Conservation (phyloP, 2,329 filamentous ascomycete genomes). For the Thielaviopsis euricoi region DNA sequence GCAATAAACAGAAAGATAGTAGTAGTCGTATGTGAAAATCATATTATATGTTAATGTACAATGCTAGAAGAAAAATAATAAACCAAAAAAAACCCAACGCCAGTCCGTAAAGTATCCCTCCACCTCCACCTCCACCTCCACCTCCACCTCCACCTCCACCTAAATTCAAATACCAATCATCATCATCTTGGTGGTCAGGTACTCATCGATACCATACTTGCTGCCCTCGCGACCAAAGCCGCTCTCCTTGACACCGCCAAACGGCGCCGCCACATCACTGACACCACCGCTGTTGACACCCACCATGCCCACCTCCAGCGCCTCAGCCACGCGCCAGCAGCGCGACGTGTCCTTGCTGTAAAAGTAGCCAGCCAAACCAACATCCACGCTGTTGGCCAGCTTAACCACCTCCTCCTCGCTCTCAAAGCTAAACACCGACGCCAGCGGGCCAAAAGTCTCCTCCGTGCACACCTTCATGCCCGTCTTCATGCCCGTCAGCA, state of each 20-base stretch:
- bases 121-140: too few species aligned
- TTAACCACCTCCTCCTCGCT: conserved; percentile 77
- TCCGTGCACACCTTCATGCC: conserved; percentile 75
- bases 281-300: conserved; percentile 63
- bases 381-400: conserved; percentile 65
- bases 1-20: too few species aligned
- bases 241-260: conserved; percentile 73
- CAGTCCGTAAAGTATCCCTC: too few species aligned
- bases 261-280: conserved; percentile 41
- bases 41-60: too few species aligned
- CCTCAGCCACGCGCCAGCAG: conserved; percentile 45
- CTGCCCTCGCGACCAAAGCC: conserved; percentile 69
- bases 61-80: too few species aligned
- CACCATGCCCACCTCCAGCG: conserved; percentile 73
- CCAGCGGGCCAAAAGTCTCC: conserved; percentile 92
- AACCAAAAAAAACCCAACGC: too few species aligned
- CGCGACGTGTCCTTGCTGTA: conserved; percentile 52
- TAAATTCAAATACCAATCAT: conserved; percentile 11
- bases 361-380: conserved; percentile 90
- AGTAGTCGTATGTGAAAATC: too few species aligned
- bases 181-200: conserved; percentile 53
- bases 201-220: conserved; percentile 62
- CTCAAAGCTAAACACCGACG: conserved; percentile 74
- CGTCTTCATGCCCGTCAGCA: conserved; percentile 69
- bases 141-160: too few species aligned